Evolutionary conservation across 129 eudicot species (phyloP).

Genomic region (Artemisia argyi): DNA sequence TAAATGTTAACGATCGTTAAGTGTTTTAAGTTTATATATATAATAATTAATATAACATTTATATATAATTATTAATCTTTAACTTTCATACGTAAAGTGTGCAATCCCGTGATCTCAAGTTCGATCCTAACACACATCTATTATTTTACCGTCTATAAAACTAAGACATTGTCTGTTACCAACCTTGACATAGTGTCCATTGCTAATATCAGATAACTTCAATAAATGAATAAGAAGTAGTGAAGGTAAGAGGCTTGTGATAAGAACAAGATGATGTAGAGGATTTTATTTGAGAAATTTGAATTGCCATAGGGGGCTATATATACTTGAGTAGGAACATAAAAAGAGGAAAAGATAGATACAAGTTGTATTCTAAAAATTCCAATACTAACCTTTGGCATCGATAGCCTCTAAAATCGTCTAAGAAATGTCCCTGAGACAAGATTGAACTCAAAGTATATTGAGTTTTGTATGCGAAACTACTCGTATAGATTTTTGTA

Average conservation of each 20-base stretch:
- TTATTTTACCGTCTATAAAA: too few species aligned
- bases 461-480: constrained; percentile 9
- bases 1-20: too few species aligned
- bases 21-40: too few species aligned
- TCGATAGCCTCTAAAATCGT: constrained; percentile 14
- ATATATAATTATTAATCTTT: too few species aligned
- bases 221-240: background rate
- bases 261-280: background rate
- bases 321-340: constrained; percentile 20
- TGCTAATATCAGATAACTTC: background rate
- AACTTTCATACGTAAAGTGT: too few species aligned
- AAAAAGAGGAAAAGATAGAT: constrained; percentile 21
- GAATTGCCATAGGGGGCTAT: constrained; percentile 16
- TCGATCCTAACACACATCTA: too few species aligned
- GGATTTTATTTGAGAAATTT: constrained; percentile 12
- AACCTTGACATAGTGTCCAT: constrained; percentile 36
- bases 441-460: constrained; percentile 9
- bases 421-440: constrained; percentile 12
- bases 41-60: too few species aligned
- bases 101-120: too few species aligned
- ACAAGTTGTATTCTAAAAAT: constrained; percentile 18
- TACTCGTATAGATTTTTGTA: constrained; percentile 18
- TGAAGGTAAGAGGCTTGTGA: background rate
- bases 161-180: constrained; percentile 2
- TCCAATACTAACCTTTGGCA: background rate